phyloP scores from a whole-genome alignment of 139 green algal species.

The Micromonas pusilla region DNA sequence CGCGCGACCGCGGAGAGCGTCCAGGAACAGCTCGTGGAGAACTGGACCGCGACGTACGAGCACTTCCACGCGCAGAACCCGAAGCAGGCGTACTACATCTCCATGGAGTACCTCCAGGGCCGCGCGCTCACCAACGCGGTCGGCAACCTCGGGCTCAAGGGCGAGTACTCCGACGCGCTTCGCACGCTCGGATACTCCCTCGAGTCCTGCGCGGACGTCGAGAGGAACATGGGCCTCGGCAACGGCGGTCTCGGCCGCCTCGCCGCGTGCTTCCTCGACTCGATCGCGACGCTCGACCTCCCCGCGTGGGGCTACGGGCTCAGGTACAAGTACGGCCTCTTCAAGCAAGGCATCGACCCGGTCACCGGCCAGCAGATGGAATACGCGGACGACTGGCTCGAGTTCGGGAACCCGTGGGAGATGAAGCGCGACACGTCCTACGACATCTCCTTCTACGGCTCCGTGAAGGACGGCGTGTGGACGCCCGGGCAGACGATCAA shows the following conservation, averaged over 20 bases:
- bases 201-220: slow-evolving; percentile 44
- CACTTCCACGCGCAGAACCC: slow-evolving; percentile 54
- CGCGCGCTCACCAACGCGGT: slow-evolving; percentile 88
- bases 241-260: slow-evolving; percentile 95
- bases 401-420: slow-evolving; percentile 85
- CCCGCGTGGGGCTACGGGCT: slow-evolving; percentile 97
- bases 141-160: slow-evolving; percentile 85
- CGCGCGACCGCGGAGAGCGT: slow-evolving; percentile 25
- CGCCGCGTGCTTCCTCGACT: slow-evolving; percentile 97
- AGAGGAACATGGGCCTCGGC: slow-evolving; percentile 83
- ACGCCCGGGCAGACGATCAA: slow-evolving; percentile 60
- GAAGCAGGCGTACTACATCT: slow-evolving; percentile 96
- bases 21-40: slow-evolving; percentile 35
- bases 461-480: slow-evolving; percentile 52
- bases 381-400: slow-evolving; percentile 94
- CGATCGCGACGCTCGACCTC: slow-evolving; percentile 91
- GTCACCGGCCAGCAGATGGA: slow-evolving; percentile 65
- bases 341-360: slow-evolving; percentile 67
- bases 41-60: slow-evolving; percentile 42
- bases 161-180: slow-evolving; percentile 69
- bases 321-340: slow-evolving; percentile 98
- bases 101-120: slow-evolving; percentile 86
- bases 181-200: slow-evolving; percentile 60
- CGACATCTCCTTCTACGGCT: slow-evolving; percentile 65
- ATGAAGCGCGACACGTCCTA: slow-evolving; percentile 58